phyloP scores from a whole-genome alignment of 176 grass and related monocot genomes.

The Tillandsia fasciculata region DNA sequence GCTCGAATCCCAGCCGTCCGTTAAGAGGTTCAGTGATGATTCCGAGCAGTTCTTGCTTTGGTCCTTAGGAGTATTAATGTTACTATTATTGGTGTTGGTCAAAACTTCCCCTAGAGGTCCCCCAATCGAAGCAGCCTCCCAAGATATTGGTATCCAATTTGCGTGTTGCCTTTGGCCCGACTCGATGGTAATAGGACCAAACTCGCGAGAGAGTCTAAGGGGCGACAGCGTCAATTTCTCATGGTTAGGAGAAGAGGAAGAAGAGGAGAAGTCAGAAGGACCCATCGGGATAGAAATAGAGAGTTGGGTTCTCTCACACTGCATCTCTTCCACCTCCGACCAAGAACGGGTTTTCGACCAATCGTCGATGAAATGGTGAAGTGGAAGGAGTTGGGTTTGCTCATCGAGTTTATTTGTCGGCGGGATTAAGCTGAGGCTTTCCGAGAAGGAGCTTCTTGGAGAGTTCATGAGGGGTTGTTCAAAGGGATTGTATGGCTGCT shows the following conservation, averaged over 20 bases:
- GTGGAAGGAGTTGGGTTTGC: neutral
- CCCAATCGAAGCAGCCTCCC: constrained; percentile 67
- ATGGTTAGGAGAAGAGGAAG: constrained; percentile 32
- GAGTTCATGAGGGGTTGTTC: constrained; percentile 15
- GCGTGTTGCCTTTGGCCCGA: constrained; percentile 12
- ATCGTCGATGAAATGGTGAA: constrained; percentile 22
- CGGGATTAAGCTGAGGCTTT: neutral
- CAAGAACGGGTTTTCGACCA: constrained; percentile 11
- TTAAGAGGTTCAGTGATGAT: constrained; percentile 33
- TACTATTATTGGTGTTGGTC: constrained; percentile 17
- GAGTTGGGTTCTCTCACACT: constrained; percentile 23
- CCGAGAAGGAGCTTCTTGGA: constrained; percentile 2
- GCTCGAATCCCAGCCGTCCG: constrained; percentile 35
- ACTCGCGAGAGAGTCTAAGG: constrained; percentile 32
- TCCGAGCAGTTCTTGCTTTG: constrained; percentile 38
- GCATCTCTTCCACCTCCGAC: constrained; percentile 15
- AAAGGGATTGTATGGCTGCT: constrained; percentile 15
- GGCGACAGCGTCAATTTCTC: constrained; percentile 30
- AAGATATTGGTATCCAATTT: constrained; percentile 33
- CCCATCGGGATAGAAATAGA: constrained; percentile 37
- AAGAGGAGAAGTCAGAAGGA: constrained; percentile 39
- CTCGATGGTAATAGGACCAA: constrained; percentile 24
- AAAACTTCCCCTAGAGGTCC: constrained; percentile 85
- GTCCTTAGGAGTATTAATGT: constrained; percentile 16
- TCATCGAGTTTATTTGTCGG: neutral